Base-by-base conservation (phyloP, 371 early-diverging fungal genomes). In the Circinella umbellata region DNA sequence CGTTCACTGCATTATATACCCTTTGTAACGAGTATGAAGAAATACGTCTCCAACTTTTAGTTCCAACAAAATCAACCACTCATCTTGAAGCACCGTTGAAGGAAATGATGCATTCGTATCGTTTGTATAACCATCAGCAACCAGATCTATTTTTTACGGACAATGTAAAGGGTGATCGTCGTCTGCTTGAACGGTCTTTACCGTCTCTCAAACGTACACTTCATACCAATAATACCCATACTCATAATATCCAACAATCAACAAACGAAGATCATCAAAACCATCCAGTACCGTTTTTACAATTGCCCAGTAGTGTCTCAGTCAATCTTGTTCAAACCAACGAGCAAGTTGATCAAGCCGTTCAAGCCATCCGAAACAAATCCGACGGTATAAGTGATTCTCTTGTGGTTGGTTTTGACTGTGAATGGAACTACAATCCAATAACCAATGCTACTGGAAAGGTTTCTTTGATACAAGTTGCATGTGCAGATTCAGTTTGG, bases 11-110 rank as follows among this genome's bases (percentile, higher is more conserved):
- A 5, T 57, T 57, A 27, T 57, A 57, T 27, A 57, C 57, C 5
- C 1, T 57, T 13, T 57, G 57, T 34, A 57, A 57, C 4, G 57
- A 57, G 34, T 57, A 57, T 57, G 57, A 57, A 34, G 57, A 57
- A 57, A 57, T 57, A 27, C 57, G 57, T 34, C 5, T 57, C 27
- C 57, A 57, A 34, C 27, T 57, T 10, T 34, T 57, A 27, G 57
- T 57, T 13, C 57, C 37, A 9, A 57, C 57, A 57, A 57, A 57
- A 57, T 5, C 57, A 4, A 20, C 14, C 14, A 27, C 27, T 5
- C 57, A 57, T 57, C 6, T 57, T 9, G 34, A 57, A 34, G 34
- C 10, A 27, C 57, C 57, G 20, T 34, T 57, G 34, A 57, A 57
- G n/a, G 57, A 57, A 1, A 57, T 57, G 57, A 57, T 57, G 7